Conservation (phyloP, 257 asterid species). For the Solanum tacnaense region DNA sequence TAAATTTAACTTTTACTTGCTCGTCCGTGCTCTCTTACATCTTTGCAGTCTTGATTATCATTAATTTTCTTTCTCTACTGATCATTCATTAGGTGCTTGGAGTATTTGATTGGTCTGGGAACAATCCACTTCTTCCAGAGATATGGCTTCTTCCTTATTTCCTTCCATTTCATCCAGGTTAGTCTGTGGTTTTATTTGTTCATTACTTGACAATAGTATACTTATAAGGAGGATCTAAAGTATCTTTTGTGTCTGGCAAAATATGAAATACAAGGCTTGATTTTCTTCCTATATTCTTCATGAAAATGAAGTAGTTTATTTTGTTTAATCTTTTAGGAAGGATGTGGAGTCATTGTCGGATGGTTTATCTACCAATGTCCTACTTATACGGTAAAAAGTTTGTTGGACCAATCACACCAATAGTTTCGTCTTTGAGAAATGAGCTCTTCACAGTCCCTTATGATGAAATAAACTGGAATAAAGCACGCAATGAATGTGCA, state of each 20-base stretch:
- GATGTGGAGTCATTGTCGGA: conserved; percentile 98
- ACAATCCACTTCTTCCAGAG: conserved; percentile 97
- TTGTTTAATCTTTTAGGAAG: conserved; percentile 45
- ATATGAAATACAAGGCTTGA: not conserved
- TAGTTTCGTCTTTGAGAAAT: conserved; percentile 74
- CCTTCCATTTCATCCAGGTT: conserved; percentile 95
- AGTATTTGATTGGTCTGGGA: conserved; percentile 93
- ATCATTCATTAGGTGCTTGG: conserved; percentile 65
- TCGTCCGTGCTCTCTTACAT: not conserved
- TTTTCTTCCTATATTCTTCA: not conserved
- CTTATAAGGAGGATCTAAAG: not conserved
- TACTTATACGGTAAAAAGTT: conserved; percentile 85
- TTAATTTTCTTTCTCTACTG: not conserved
- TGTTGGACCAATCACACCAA: conserved; percentile 85
- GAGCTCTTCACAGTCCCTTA: conserved; percentile 69
- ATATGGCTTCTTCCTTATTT: conserved; percentile 85
- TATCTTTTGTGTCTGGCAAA: not conserved
- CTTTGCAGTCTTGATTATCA: not conserved
- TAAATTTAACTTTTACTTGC: not conserved
- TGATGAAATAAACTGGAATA: conserved; percentile 79
- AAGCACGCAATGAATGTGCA: conserved; percentile 78
- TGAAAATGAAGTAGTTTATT: too few species aligned
- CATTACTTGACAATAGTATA: not conserved
- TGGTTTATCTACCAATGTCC: conserved; percentile 98
- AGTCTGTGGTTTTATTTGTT: not conserved